Evolutionary conservation across 2,329 filamentous ascomycete species (phyloP).

Genomic region (Alternaria alternata): DNA sequence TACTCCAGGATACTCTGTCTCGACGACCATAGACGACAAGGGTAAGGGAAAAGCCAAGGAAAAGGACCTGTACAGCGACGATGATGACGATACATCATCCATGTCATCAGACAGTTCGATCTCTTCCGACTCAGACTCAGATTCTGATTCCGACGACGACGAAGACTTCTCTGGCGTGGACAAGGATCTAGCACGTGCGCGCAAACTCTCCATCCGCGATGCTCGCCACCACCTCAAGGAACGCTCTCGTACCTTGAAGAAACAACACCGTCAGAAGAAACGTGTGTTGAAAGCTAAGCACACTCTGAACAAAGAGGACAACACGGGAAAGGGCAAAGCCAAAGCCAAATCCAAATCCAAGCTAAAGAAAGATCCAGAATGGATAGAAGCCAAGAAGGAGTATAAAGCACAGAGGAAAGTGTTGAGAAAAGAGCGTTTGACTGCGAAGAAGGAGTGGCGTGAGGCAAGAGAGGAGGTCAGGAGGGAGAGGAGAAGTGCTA

Average conservation of each 20-base stretch:
- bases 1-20: neutral
- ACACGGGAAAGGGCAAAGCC: constrained; percentile 10
- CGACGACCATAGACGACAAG: constrained; percentile 2
- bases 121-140: constrained; percentile 9
- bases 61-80: constrained; percentile 8
- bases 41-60: constrained; percentile 7
- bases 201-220: constrained; percentile 36
- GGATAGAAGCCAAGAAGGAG: constrained; percentile 33
- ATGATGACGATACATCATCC: constrained; percentile 30
- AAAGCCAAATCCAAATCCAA: constrained; percentile 30
- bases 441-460: constrained; percentile 28
- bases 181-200: constrained; percentile 18
- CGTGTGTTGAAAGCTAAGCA: constrained; percentile 28
- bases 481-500: constrained; percentile 1
- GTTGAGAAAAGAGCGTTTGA: constrained; percentile 24
- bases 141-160: constrained; percentile 23
- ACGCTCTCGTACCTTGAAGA: constrained; percentile 25
- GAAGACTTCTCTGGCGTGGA: constrained; percentile 22
- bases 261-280: constrained; percentile 26
- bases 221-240: constrained; percentile 18
- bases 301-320: neutral
- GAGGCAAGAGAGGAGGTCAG: constrained; percentile 8
- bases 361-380: constrained; percentile 32
- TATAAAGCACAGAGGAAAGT: constrained; percentile 33
- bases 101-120: constrained; percentile 33